A percentile compares a stretch with the other conserved stretches of the same genome.
Evolutionary conservation across 2,329 filamentous ascomycete species (phyloP).

Genomic region (Fusarium sp.): DNA sequence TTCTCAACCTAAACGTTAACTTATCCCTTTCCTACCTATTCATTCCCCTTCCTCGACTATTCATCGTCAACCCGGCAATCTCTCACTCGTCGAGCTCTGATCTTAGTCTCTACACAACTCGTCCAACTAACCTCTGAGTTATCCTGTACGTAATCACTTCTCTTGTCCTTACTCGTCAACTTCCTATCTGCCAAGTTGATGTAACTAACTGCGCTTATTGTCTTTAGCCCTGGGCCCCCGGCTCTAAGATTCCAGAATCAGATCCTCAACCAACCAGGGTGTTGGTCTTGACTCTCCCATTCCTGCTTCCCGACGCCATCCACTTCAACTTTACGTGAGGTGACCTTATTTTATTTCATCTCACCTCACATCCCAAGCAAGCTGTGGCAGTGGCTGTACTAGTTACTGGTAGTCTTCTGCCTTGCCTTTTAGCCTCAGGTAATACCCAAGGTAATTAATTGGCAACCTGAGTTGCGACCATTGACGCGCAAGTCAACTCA

Average conservation of each 20-base stretch:
- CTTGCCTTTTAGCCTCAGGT: conserved; percentile 14
- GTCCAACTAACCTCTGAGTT: background rate
- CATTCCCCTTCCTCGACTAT: background rate
- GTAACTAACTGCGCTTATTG: conserved; percentile 32
- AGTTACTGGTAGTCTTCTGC: background rate
- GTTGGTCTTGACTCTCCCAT: conserved; percentile 35
- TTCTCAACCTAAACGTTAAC: background rate
- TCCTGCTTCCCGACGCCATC: conserved; percentile 34
- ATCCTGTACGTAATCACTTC: background rate
- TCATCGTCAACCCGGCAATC: conserved; percentile 5
- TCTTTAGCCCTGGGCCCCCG: conserved; percentile 35
- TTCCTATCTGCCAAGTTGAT: conserved; percentile 28
- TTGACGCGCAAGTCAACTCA: conserved; percentile 17
- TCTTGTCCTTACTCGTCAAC: background rate
- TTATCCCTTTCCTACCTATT: conserved; percentile 17
- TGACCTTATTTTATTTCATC: conserved; percentile 9
- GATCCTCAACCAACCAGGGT: conserved; percentile 42
- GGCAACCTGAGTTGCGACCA: conserved; percentile 31
- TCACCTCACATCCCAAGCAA: background rate
- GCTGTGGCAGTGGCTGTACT: conserved; percentile 6
- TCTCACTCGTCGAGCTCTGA: background rate
- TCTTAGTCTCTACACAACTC: background rate
- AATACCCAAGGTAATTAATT: conserved; percentile 18
- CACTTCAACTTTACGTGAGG: conserved; percentile 17
- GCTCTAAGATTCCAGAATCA: conserved; percentile 41